Evolutionary conservation across 768 basidiomycete genomes (phyloP).

Genomic region (Infundibulicybe gibba): DNA sequence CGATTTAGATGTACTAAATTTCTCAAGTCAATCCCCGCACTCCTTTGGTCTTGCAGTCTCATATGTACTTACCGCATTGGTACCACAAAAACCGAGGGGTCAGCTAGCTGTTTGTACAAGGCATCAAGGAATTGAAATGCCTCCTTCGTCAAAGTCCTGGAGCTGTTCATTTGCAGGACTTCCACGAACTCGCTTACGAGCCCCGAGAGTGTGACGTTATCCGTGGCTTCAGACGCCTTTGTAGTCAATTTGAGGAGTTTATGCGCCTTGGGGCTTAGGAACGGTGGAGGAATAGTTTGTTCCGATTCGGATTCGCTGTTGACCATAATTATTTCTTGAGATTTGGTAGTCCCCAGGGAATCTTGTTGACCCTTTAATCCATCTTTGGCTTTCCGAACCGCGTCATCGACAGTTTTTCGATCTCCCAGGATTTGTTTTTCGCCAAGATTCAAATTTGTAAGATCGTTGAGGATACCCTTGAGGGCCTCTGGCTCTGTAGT

Average conservation of each 20-base stretch:
- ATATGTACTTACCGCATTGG: conserved; percentile 45
- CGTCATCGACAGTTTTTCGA: conserved; percentile 42
- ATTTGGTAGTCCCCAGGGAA: conserved; percentile 6
- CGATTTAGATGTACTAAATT: conserved; percentile 29
- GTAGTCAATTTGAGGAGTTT: conserved; percentile 46
- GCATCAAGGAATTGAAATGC: conserved; percentile 69
- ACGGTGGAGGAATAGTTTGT: conserved; percentile 21
- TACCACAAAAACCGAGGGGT: conserved; percentile 56
- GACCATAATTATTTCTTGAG: conserved; percentile 41
- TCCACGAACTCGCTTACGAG: conserved; percentile 59
- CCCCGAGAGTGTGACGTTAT: conserved; percentile 51
- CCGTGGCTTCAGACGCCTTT: conserved; percentile 39
- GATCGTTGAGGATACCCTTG: conserved; percentile 52
- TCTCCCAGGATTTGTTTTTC: conserved; percentile 48
- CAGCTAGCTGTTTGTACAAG: conserved; percentile 65
- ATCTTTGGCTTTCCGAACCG: conserved; percentile 27
- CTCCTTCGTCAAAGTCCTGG: conserved; percentile 64
- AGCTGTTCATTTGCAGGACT: conserved; percentile 61
- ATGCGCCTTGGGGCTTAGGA: conserved; percentile 45
- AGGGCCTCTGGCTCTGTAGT: conserved; percentile 38
- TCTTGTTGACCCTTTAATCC: conserved; percentile 18
- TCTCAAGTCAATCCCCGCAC: conserved; percentile 3
- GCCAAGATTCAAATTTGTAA: conserved; percentile 58
- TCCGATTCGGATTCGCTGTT: conserved; percentile 35
- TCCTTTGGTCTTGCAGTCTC: conserved; percentile 1